These are phyloP conservation scores for Podila minutissima DNA, from an alignment of 192 early-diverging fungal genomes.

Conservation along the genomic window DNA sequence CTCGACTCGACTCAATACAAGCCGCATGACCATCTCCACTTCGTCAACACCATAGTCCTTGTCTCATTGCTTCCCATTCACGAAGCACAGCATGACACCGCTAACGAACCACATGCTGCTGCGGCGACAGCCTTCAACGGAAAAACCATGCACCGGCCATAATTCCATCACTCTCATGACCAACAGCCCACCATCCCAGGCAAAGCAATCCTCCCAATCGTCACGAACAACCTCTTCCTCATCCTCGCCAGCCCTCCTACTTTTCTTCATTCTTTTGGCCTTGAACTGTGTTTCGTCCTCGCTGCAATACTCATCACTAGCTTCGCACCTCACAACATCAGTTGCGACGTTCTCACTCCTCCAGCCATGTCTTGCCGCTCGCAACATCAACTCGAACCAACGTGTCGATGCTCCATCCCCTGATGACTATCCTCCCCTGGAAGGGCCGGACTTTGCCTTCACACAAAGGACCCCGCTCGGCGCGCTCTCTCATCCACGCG, in stretches of 20 bases:
- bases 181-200: too few species aligned
- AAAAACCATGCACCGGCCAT: too few species aligned
- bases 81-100: too few species aligned
- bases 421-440: slow-evolving; percentile 11
- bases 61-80: too few species aligned
- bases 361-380: slow-evolving; percentile 17
- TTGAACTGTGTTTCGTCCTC: slow-evolving; percentile 22
- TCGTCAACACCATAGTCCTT: too few species aligned
- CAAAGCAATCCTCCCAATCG: too few species aligned
- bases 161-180: too few species aligned
- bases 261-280: slow-evolving; percentile 31
- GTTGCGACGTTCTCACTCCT: background rate
- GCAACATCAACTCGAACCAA: slow-evolving; percentile 14
- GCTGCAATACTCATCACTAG: background rate
- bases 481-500: slow-evolving; percentile 9
- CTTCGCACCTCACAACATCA: background rate
- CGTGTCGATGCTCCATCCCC: slow-evolving; percentile 38
- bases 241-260: slow-evolving; percentile 5
- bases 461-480: slow-evolving; percentile 33
- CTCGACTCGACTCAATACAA: too few species aligned
- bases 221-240: background rate
- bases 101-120: too few species aligned
- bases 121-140: too few species aligned
- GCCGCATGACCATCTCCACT: too few species aligned
- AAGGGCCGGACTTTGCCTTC: slow-evolving; percentile 22